Evolutionary conservation across 1,284 basidiomycete species (phyloP).

Genomic region (Ceratobasidium sp.): DNA sequence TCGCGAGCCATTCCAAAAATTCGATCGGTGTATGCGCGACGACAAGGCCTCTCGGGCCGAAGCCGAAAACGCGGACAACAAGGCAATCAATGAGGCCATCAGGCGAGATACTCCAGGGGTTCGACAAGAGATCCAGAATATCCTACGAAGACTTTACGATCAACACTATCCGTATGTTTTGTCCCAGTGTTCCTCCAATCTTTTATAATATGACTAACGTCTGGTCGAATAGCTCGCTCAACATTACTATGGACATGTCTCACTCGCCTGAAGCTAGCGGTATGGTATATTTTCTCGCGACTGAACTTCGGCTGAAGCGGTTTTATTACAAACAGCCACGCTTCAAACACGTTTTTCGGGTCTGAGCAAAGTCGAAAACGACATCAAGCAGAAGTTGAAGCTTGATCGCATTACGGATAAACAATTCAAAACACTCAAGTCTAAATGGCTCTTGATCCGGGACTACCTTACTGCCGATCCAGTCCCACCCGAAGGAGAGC

Average conservation of each 20-base stretch:
- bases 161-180: slow-evolving; percentile 25
- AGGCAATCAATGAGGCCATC: neutral
- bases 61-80: neutral
- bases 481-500: neutral
- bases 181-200: neutral
- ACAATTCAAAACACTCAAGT: slow-evolving; percentile 20
- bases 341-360: slow-evolving; percentile 21
- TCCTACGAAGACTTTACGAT: slow-evolving; percentile 17
- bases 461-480: slow-evolving; percentile 18
- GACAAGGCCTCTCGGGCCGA: neutral
- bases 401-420: slow-evolving; percentile 22
- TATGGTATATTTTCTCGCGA: neutral
- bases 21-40: slow-evolving; percentile 14
- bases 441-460: slow-evolving; percentile 18
- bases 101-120: slow-evolving; percentile 1
- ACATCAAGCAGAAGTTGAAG: neutral
- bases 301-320: neutral
- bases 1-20: neutral
- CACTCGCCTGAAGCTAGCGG: slow-evolving; percentile 19
- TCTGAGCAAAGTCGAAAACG: neutral
- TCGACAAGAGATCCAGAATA: slow-evolving; percentile 31
- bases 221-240: slow-evolving; percentile 8
- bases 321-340: neutral
- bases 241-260: slow-evolving; percentile 8
- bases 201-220: neutral